Base-by-base conservation (phyloP, 768 basidiomycete genomes). In the Hysterangium stoloniferum region DNA sequence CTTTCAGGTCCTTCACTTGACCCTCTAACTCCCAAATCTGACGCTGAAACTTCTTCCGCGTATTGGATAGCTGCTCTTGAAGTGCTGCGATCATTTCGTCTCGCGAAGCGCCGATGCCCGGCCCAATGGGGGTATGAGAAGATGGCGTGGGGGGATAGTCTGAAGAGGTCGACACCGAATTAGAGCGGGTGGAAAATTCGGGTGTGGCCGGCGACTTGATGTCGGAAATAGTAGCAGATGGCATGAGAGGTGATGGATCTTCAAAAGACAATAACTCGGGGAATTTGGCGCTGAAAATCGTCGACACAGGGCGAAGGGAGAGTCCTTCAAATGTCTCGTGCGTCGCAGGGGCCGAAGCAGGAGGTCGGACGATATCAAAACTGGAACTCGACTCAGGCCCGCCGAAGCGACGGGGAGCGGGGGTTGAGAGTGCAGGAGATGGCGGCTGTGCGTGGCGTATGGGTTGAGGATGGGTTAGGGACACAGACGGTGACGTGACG, bases 11-110 rank as follows among this genome's bases (percentile, higher is more conserved):
- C 42, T 76, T 76, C 38, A 90, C 75, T 61, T 85, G 83, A 11
- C 77, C 75, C 59, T 85, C 85, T 45, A 90, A 67, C 59, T 88
- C 86, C 80, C 76, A 79, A 45, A 87, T 74, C 52, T 84, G 80
- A 52, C 71, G 75, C 58, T 86, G 82, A 82, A 83, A 87, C 19
- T 75, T 76, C 56, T 74, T 73, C 48, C 81, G 79, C 22, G 79
- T 66, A 7, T 70, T 68, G 32, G 66, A 59, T 32, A 87, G 68
- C 61, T 86, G 79, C 28, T 84, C 78, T 58, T 80, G 84, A 31
- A 86, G 64, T 17, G 71, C 66, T 53, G 71, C 70, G 33, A 84
- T 69, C 27, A 75, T 63, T 33, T 71, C 71, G 0, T 64, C 58
- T 5, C 57, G 54, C 28, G 62, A 57, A 19, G 54, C 53, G 45